Evolutionary conservation across 345 rosid genomes (phyloP).

Genomic region (Acer yangbiense): DNA sequence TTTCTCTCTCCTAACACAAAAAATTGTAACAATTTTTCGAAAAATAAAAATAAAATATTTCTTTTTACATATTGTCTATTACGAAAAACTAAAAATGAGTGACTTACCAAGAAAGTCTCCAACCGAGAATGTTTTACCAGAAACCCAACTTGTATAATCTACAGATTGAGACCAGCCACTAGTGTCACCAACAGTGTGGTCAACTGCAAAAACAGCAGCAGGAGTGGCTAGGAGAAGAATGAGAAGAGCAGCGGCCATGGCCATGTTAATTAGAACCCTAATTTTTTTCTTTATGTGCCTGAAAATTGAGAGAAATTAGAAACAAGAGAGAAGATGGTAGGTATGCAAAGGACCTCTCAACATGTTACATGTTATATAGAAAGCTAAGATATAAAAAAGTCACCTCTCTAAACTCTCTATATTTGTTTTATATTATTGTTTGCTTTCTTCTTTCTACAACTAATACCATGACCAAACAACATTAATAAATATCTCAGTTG

Average conservation of each 20-base stretch:
- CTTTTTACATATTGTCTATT: too few species aligned
- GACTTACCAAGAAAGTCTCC: constrained; percentile 51
- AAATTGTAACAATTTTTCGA: too few species aligned
- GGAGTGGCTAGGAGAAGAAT: constrained; percentile 38
- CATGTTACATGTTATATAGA: constrained; percentile 21
- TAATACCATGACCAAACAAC: neutral
- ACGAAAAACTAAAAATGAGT: too few species aligned
- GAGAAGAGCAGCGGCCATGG: constrained; percentile 31
- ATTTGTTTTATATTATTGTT: constrained; percentile 1
- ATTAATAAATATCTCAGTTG: neutral
- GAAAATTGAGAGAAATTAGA: neutral
- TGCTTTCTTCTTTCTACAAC: constrained; percentile 5
- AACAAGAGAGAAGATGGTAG: constrained; percentile 8
- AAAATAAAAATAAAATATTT: neutral
- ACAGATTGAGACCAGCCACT: constrained; percentile 37
- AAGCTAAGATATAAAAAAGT: neutral
- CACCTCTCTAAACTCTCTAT: neutral
- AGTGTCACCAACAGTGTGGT: constrained; percentile 42
- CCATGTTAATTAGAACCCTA: constrained; percentile 11
- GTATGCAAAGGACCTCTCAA: neutral
- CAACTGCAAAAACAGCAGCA: constrained; percentile 33
- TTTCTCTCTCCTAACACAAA: too few species aligned
- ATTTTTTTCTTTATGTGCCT: neutral
- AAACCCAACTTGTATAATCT: constrained; percentile 37
- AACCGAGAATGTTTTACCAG: constrained; percentile 41